phyloP scores from a whole-genome alignment of 352 stramenopile species.

The Globisporangium heterothallicum region DNA sequence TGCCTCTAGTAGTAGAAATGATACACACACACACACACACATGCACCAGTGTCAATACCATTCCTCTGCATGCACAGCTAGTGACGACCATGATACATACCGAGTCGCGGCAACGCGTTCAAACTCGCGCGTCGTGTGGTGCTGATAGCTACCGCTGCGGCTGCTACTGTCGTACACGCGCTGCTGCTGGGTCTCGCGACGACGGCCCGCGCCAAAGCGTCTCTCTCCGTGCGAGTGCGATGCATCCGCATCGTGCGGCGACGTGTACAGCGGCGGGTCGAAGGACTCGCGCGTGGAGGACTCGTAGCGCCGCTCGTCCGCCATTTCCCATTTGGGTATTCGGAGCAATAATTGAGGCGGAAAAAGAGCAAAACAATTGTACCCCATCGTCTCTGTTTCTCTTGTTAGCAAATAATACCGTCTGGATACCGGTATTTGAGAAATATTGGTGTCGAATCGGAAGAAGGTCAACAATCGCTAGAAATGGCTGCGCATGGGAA shows the following conservation, averaged over 20 bases:
- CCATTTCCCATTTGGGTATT: too few species aligned
- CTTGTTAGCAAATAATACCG: too few species aligned
- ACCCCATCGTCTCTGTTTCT: too few species aligned
- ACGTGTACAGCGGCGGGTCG: neutral
- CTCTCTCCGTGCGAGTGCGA: neutral
- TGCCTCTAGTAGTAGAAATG: neutral
- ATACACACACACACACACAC: neutral
- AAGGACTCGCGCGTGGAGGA: conserved; percentile 1
- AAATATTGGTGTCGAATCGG: too few species aligned
- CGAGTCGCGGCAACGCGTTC: neutral
- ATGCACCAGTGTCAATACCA: neutral
- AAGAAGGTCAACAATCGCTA: neutral
- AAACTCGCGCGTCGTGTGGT: conserved; percentile 1
- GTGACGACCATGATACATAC: too few species aligned
- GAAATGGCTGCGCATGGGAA: conserved; percentile 4
- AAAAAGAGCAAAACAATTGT: too few species aligned
- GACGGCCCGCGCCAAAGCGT: neutral
- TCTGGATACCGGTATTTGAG: conserved; percentile 1
- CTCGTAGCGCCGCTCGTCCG: conserved; percentile 1
- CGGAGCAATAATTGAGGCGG: too few species aligned
- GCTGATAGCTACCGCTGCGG: neutral
- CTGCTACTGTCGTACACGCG: neutral
- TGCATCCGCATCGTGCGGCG: neutral
- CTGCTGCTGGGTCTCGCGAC: conserved; percentile 4
- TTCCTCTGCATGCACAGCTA: neutral